These are phyloP conservation scores for Isabelozyma rhagii DNA, from an alignment of 805 yeast genomes.

Conservation along the genomic window DNA sequence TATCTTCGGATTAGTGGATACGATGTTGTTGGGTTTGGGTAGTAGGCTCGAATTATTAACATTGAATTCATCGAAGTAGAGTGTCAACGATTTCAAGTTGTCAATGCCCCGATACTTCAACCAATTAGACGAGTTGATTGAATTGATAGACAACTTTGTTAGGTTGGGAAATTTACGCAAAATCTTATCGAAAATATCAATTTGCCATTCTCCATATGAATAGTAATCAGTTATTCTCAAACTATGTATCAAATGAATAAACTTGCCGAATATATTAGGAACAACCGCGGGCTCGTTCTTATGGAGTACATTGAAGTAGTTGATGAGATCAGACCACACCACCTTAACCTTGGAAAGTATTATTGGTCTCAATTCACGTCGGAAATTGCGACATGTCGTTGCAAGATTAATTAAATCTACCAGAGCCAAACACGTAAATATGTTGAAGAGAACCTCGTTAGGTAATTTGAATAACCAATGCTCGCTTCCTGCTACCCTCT, in stretches of 20 bases:
- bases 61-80: slow-evolving; percentile 23
- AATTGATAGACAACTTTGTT: slow-evolving; percentile 21
- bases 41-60: slow-evolving; percentile 9
- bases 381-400: slow-evolving; percentile 9
- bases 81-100: slow-evolving; percentile 15
- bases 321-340: slow-evolving; percentile 22
- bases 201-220: slow-evolving; percentile 36
- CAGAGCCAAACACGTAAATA: slow-evolving; percentile 1
- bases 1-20: slow-evolving; percentile 18
- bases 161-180: slow-evolving; percentile 20
- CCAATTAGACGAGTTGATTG: slow-evolving; percentile 40
- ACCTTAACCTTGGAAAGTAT: slow-evolving; percentile 20
- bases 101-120: slow-evolving; percentile 29
- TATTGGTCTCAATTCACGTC: slow-evolving; percentile 13
- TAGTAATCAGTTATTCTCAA: slow-evolving; percentile 27
- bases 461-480: slow-evolving; percentile 5
- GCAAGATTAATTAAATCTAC: slow-evolving; percentile 14
- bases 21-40: slow-evolving; percentile 4
- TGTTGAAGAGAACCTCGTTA: slow-evolving; percentile 5
- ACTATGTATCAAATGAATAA: slow-evolving; percentile 12
- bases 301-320: background rate
- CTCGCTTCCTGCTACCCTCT: background rate
- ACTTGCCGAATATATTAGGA: slow-evolving; percentile 4
- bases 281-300: background rate
- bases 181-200: slow-evolving; percentile 21